phyloP scores from a whole-genome alignment of 345 rosid species.

The Pistacia integerrima region DNA sequence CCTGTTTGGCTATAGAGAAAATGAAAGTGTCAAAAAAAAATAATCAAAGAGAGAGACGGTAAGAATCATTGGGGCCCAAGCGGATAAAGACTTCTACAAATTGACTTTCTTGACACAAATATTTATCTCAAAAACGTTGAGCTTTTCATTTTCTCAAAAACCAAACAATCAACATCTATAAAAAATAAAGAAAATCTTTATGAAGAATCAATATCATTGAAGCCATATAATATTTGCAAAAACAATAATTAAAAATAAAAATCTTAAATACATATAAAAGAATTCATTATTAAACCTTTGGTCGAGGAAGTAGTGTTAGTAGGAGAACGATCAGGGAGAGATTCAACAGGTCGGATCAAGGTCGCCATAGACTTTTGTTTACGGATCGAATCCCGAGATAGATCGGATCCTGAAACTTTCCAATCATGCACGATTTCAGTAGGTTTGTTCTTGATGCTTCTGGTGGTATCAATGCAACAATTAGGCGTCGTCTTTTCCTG shows the following conservation, averaged over 20 bases:
- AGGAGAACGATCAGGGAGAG: constrained; percentile 37
- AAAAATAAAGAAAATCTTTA: not conserved
- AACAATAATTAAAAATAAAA: not conserved
- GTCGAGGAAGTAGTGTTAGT: constrained; percentile 33
- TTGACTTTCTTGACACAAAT: constrained; percentile 24
- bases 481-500: constrained; percentile 59
- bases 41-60: not conserved
- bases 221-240: not conserved
- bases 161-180: not conserved
- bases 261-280: not conserved
- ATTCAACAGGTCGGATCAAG: constrained; percentile 52
- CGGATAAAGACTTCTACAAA: constrained; percentile 17
- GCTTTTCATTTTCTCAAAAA: constrained; percentile 3
- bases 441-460: constrained; percentile 14
- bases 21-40: not conserved
- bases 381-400: constrained; percentile 33
- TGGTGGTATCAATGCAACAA: constrained; percentile 35
- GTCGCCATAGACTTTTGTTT: constrained; percentile 35
- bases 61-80: constrained; percentile 29
- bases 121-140: not conserved
- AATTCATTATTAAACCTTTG: constrained; percentile 37
- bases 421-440: constrained; percentile 35
- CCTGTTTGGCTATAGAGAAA: constrained; percentile 5
- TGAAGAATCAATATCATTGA: not conserved
- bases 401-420: constrained; percentile 32